Percentiles rank a stretch among this genome's conserved stretches.
Evolutionary conservation across 2,329 filamentous ascomycete genomes (phyloP).

Genomic region (Penicillium crustosum): DNA sequence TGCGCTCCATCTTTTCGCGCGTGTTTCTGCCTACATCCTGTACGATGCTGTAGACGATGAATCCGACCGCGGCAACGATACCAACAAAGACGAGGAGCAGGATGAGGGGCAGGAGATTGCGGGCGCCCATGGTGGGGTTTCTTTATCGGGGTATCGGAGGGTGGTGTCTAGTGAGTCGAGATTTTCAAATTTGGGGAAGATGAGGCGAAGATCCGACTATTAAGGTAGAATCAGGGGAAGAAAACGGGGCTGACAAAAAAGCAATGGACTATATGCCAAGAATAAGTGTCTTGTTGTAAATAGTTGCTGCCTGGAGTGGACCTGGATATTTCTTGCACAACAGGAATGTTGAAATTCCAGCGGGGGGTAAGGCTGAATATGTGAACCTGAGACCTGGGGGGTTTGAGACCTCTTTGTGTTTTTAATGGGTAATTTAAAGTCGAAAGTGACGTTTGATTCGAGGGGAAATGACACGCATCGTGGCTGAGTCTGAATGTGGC

Average conservation of each 20-base stretch:
- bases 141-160: neutral
- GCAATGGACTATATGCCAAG: constrained; percentile 2
- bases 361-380: neutral
- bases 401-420: neutral
- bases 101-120: constrained; percentile 55
- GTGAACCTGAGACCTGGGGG: neutral
- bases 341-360: neutral
- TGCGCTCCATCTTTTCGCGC: constrained; percentile 62
- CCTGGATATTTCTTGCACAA: neutral
- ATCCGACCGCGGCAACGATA: constrained; percentile 54
- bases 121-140: constrained; percentile 20
- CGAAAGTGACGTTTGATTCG: constrained; percentile 1
- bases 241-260: neutral
- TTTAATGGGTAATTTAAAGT: neutral
- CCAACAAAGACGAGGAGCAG: constrained; percentile 56
- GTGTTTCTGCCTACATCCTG: constrained; percentile 60
- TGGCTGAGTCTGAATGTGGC: constrained; percentile 1
- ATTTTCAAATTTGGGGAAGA: neutral
- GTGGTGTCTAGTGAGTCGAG: neutral
- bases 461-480: constrained; percentile 1
- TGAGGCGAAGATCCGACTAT: neutral
- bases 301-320: constrained; percentile 6
- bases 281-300: neutral
- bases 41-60: constrained; percentile 58
- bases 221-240: neutral